A percentile compares a stretch with the other conserved stretches of the same genome.
Conservation (phyloP, 148 eudicot species). For the Rhododendron williamsianum region DNA sequence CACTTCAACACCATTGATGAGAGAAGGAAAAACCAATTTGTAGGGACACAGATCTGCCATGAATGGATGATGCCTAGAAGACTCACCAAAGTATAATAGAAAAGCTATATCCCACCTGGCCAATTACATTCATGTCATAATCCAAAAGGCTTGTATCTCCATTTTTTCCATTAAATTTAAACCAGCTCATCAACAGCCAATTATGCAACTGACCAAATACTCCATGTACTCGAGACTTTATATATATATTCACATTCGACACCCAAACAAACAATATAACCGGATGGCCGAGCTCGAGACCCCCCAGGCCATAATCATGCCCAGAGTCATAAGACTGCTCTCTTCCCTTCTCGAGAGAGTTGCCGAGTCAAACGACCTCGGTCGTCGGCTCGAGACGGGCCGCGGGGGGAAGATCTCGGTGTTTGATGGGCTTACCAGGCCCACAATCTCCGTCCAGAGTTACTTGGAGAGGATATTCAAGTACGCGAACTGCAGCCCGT, state of each 20-base stretch:
- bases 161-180: not conserved
- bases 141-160: not conserved
- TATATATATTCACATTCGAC: not conserved
- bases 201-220: not conserved
- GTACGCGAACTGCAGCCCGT: slow-evolving; percentile 77
- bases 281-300: slow-evolving; percentile 30
- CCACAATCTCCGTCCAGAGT: slow-evolving; percentile 53
- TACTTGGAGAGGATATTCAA: slow-evolving; percentile 72
- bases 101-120: not conserved
- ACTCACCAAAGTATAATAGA: not conserved
- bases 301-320: slow-evolving; percentile 22
- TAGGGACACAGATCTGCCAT: not conserved
- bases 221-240: not conserved
- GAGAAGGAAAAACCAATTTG: not conserved
- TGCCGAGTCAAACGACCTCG: slow-evolving; percentile 54
- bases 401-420: slow-evolving; percentile 34
- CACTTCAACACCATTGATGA: not conserved
- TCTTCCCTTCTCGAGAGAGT: slow-evolving; percentile 54
- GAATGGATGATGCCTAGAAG: not conserved
- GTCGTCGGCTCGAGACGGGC: slow-evolving; percentile 10
- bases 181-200: slow-evolving; percentile 12
- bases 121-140: not conserved
- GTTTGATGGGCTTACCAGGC: slow-evolving; percentile 57
- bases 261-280: not conserved
- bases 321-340: slow-evolving; percentile 40